A percentile compares a stretch with the other conserved stretches of the same genome.
These are phyloP conservation scores for Naganishia kalamii DNA, from an alignment of 768 basidiomycete species.

Conservation along the genomic window DNA sequence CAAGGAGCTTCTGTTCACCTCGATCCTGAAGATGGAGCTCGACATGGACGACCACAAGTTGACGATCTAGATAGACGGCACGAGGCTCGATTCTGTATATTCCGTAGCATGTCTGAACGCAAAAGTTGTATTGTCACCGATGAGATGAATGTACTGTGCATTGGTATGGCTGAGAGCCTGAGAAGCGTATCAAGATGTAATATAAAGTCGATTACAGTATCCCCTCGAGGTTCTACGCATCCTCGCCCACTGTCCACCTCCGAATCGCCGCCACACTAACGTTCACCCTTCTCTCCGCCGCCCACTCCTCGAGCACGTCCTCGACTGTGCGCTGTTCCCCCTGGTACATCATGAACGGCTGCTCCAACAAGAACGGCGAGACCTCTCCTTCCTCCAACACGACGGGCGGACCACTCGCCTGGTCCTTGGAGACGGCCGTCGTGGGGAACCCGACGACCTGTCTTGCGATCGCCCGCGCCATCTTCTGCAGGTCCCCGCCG, in stretches of 20 bases:
- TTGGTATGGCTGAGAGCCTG: background rate
- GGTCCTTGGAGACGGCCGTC: constrained; percentile 46
- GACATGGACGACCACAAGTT: background rate
- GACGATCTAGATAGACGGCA: background rate
- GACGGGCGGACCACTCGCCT: background rate
- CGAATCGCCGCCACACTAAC: constrained; percentile 38
- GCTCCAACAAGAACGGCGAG: constrained; percentile 31
- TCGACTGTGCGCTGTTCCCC: constrained; percentile 35
- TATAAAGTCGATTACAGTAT: background rate
- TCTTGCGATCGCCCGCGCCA: constrained; percentile 71
- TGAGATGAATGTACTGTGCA: background rate
- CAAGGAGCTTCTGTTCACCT: constrained; percentile 11
- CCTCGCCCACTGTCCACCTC: constrained; percentile 41
- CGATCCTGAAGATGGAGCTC: constrained; percentile 10
- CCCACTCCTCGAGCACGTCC: constrained; percentile 39
- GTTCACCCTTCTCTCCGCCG: constrained; percentile 33
- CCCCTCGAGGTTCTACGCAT: constrained; percentile 6
- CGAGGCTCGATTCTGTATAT: background rate
- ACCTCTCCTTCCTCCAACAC: constrained; percentile 31
- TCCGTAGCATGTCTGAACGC: background rate
- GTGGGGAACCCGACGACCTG: constrained; percentile 82
- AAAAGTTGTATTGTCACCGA: background rate
- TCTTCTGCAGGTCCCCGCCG: constrained; percentile 55
- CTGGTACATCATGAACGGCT: constrained; percentile 39
- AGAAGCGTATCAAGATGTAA: constrained; percentile 6